phyloP scores from a whole-genome alignment of 768 basidiomycete species.

The Termitomyces sp. region DNA sequence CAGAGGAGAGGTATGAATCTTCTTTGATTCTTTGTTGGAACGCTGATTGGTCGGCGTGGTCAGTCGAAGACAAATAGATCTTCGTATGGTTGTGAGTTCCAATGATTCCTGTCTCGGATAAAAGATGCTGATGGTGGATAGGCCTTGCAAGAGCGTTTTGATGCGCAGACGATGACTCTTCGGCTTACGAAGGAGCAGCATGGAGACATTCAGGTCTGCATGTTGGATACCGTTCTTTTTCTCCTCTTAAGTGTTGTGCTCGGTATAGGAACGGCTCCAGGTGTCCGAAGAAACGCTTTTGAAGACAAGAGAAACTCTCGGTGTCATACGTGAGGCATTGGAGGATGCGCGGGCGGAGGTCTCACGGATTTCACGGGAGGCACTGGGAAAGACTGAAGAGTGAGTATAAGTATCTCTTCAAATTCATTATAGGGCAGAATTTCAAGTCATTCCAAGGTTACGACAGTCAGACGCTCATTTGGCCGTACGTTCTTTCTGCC shows the following conservation, averaged over 20 bases:
- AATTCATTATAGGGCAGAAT: neutral
- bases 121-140: neutral
- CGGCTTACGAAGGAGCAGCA: conserved; percentile 49
- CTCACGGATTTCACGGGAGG: neutral
- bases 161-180: conserved; percentile 50
- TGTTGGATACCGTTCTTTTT: neutral
- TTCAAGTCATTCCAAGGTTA: neutral
- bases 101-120: neutral
- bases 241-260: too few relatives aligned
- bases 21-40: neutral
- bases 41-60: neutral
- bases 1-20: neutral
- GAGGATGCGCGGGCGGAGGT: neutral
- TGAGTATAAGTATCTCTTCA: neutral
- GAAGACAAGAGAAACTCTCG: neutral
- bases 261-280: too few relatives aligned
- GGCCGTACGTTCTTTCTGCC: conserved; percentile 1
- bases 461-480: neutral
- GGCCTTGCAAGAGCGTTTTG: conserved; percentile 55
- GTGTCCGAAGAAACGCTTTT: too few relatives aligned
- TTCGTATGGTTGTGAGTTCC: conserved; percentile 3
- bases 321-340: neutral
- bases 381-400: neutral
- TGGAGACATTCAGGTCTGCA: conserved; percentile 40
- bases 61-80: conserved; percentile 9